Percentiles rank a stretch among this genome's conserved stretches.
Conservation (phyloP, 2,329 filamentous ascomycete species). For the Ophiostoma montium region DNA sequence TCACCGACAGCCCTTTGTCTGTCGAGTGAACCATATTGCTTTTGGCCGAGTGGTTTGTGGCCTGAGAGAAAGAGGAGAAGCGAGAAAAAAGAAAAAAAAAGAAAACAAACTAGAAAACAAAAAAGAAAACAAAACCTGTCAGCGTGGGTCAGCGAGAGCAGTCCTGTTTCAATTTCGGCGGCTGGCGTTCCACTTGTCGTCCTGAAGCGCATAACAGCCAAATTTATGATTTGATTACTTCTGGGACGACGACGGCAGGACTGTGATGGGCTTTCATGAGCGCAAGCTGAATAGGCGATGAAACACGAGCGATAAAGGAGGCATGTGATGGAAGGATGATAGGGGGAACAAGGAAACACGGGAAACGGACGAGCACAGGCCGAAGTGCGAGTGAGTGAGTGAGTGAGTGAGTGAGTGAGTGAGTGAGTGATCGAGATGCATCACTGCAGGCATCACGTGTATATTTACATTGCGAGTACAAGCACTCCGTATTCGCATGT, state of each 20-base stretch:
- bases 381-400: no score
- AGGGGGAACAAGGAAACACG: not conserved
- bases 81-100: not conserved
- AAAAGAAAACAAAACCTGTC: constrained; percentile 1
- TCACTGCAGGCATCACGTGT: no score
- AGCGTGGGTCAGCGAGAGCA: constrained; percentile 12
- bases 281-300: not conserved
- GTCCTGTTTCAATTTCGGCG: constrained; percentile 27
- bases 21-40: not conserved
- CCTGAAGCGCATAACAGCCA: constrained; percentile 21
- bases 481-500: no score
- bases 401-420: no score
- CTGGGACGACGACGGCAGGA: no score
- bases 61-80: no score
- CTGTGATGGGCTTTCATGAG: not conserved
- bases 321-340: not conserved
- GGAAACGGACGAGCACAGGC: not conserved
- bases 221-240: constrained; percentile 15
- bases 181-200: constrained; percentile 24
- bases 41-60: no score
- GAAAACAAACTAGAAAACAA: not conserved
- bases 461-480: no score
- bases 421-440: no score
- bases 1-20: not conserved
- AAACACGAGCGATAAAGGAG: not conserved